Evolutionary conservation across 768 basidiomycete species (phyloP), one percentile per base, ranked within the genome.

Genomic region (Tulasnella sp.): DNA sequence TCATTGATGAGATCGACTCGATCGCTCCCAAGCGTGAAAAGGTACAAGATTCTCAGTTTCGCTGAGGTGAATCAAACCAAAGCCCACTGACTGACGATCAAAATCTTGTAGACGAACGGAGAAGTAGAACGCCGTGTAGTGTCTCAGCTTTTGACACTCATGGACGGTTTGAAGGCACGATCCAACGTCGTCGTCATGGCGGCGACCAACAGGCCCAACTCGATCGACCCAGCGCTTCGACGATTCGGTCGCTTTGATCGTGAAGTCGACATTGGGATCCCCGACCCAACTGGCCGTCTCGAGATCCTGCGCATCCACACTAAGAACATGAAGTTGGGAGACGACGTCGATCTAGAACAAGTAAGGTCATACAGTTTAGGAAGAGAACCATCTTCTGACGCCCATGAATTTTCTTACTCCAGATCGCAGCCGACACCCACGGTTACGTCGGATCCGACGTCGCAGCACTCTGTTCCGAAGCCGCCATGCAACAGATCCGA

Each of bases 1-100:
- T 99, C 77, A 97, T 97, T 68, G 96, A 99, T 73, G 96, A 98
- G 73, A 89, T 99, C 65, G 96, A 98, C 68, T 97, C 96, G 0
- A 99, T 99, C 66, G 96, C 96, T 5, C 96, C 96, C 21, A 99
- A 99, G 74, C 92, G 96, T 81, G 96, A 99, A 78, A 99, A 99
- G 82, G 89, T 86, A 49, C 27, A 4, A 44, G 48, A 15, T 38
- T 38, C 34, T 61, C 65, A 43, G 12, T 42, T 42, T 31, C 49
- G 3, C 2, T 31, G 34, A 22, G 66, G 54, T 24, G 29, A 46
- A n/a, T n/a, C n/a, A n/a, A n/a, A n/a, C n/a, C n/a, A n/a, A n/a
- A n/a, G n/a, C n/a, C n/a, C n/a, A n/a, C n/a, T n/a, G n/a, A n/a
- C n/a, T n/a, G n/a, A n/a, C n/a, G n/a, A n/a, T n/a, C n/a, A n/a